phyloP scores from a whole-genome alignment of 2,329 filamentous ascomycete species.

The Decorospora gaudefroyi region DNA sequence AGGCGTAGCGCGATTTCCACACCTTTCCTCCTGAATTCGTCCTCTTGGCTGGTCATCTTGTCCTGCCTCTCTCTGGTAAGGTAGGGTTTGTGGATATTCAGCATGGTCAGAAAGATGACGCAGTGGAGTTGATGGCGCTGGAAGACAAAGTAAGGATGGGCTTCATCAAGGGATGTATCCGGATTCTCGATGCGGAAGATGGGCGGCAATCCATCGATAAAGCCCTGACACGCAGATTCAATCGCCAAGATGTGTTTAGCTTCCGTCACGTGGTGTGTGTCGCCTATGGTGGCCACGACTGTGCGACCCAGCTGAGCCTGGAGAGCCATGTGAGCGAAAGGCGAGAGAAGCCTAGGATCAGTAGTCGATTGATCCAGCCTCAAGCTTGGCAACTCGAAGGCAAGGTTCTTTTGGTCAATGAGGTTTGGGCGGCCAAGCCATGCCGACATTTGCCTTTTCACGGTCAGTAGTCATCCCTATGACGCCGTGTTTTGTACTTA shows the following conservation, averaged over 20 bases:
- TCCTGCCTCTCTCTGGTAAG: conserved; percentile 48
- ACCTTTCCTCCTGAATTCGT: conserved; percentile 49
- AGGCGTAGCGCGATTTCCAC: conserved; percentile 54
- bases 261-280: conserved; percentile 20
- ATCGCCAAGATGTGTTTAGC: conserved; percentile 29
- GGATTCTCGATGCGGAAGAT: conserved; percentile 49
- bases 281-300: conserved; percentile 33
- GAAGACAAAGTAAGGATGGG: conserved; percentile 51
- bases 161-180: conserved; percentile 51
- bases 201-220: conserved; percentile 52
- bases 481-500: conserved; percentile 24
- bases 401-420: conserved; percentile 50
- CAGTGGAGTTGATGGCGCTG: conserved; percentile 56
- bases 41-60: conserved; percentile 40
- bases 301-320: conserved; percentile 48
- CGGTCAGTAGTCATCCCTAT: not conserved
- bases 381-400: conserved; percentile 50
- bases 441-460: conserved; percentile 48
- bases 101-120: conserved; percentile 53
- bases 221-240: conserved; percentile 50
- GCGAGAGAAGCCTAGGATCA: conserved; percentile 49
- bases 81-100: conserved; percentile 54
- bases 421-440: conserved; percentile 53
- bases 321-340: conserved; percentile 51
- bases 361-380: conserved; percentile 45